A percentile compares a stretch with the other conserved stretches of the same genome.
phyloP scores from a whole-genome alignment of 1,284 basidiomycete species.

The Trametes sp. region DNA sequence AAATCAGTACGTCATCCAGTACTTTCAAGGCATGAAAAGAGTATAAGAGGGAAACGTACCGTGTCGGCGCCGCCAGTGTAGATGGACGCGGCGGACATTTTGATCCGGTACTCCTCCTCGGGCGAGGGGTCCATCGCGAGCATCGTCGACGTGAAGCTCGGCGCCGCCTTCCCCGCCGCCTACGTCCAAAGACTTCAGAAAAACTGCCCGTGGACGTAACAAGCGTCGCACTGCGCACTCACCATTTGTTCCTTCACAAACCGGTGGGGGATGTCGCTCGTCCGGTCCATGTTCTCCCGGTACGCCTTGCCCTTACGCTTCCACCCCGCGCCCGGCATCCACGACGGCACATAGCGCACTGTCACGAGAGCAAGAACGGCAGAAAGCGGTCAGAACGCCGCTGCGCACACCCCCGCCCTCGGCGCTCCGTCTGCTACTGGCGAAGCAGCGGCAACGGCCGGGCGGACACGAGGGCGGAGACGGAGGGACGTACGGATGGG shows the following conservation, averaged over 20 bases:
- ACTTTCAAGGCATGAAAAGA: no score
- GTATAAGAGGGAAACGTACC: constrained; percentile 20
- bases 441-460: background rate
- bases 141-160: constrained; percentile 23
- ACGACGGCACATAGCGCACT: constrained; percentile 67
- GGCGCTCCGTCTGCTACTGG: background rate
- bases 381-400: background rate
- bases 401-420: background rate
- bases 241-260: constrained; percentile 72
- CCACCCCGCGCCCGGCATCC: constrained; percentile 72
- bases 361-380: constrained; percentile 19
- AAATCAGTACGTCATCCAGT: no score
- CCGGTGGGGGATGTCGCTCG: constrained; percentile 62
- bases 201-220: no score
- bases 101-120: constrained; percentile 36
- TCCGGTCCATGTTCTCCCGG: constrained; percentile 55
- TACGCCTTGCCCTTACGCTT: constrained; percentile 59
- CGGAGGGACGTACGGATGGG: constrained; percentile 36
- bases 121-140: constrained; percentile 28
- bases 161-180: constrained; percentile 19
- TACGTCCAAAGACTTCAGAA: no score
- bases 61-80: constrained; percentile 42
- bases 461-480: background rate
- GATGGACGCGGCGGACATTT: constrained; percentile 38
- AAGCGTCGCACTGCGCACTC: no score